Evolutionary conservation across 2,329 filamentous ascomycete genomes (phyloP).

Genomic region (Aspergillus aculeatinus): DNA sequence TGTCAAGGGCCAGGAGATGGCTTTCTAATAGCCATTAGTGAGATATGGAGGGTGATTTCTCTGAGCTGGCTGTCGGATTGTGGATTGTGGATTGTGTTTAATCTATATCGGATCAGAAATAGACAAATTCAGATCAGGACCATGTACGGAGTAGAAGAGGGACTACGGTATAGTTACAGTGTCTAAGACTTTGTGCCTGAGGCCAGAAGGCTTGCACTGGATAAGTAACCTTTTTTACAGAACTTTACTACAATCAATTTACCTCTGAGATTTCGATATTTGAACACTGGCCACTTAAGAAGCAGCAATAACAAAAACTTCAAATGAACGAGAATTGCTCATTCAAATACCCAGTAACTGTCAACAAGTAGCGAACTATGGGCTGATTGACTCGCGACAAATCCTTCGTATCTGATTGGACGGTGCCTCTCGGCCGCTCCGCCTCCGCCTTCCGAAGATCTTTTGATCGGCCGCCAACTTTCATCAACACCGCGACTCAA

Average conservation of each 20-base stretch:
- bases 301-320: neutral
- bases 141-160: too few relatives aligned
- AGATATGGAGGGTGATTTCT: neutral
- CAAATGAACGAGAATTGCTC: too few relatives aligned
- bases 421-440: slow-evolving; percentile 7
- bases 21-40: neutral
- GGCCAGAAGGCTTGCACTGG: too few relatives aligned
- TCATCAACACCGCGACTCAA: neutral
- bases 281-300: neutral
- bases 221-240: too few relatives aligned
- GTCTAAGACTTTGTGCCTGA: too few relatives aligned
- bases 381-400: slow-evolving; percentile 12
- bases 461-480: neutral
- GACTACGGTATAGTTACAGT: too few relatives aligned
- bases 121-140: too few relatives aligned
- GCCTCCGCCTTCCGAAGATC: slow-evolving; percentile 15
- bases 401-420: slow-evolving; percentile 23
- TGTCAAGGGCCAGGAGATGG: neutral
- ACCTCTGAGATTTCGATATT: too few relatives aligned
- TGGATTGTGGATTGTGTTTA: too few relatives aligned
- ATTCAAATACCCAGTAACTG: neutral
- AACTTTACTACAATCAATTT: too few relatives aligned
- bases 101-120: too few relatives aligned
- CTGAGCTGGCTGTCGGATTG: too few relatives aligned
- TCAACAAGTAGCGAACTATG: neutral